Conservation (phyloP, 148 eudicot genomes). For the Amaranthus hypochondriacus region DNA sequence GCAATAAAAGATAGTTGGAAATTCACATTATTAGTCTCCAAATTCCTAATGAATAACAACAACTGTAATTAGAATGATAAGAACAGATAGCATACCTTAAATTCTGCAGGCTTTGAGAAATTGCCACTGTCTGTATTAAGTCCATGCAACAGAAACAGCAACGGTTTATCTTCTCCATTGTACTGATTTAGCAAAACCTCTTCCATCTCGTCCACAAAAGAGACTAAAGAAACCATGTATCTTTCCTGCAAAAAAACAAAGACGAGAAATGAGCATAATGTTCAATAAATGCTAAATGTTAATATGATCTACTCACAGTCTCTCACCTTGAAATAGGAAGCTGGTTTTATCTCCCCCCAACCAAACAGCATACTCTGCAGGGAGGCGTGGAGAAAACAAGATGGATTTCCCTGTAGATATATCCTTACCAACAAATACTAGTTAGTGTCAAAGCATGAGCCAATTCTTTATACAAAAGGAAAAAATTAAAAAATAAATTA, state of each 20-base stretch:
- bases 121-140: slow-evolving; percentile 90
- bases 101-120: slow-evolving; percentile 82
- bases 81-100: slow-evolving; percentile 46
- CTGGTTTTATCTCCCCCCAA: slow-evolving; percentile 73
- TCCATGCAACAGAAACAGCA: slow-evolving; percentile 83
- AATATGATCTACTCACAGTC: not conserved
- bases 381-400: slow-evolving; percentile 77
- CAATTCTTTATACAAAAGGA: not conserved
- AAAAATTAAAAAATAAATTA: not conserved
- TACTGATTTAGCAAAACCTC: slow-evolving; percentile 43
- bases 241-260: slow-evolving; percentile 52
- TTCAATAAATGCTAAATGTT: not conserved
- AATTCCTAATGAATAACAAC: not conserved
- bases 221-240: slow-evolving; percentile 58
- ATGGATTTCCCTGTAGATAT: slow-evolving; percentile 69
- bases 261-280: slow-evolving; percentile 21
- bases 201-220: slow-evolving; percentile 70
- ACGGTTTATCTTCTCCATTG: slow-evolving; percentile 53
- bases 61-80: not conserved
- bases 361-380: slow-evolving; percentile 95
- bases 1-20: not conserved
- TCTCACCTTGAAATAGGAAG: slow-evolving; percentile 59
- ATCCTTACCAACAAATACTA: slow-evolving; percentile 48
- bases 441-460: slow-evolving; percentile 1
- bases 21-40: not conserved